Percentiles rank a stretch among this genome's conserved stretches.
These are phyloP conservation scores for Rubus idaeus DNA, from an alignment of 306 rosid genomes.

Conservation along the genomic window DNA sequence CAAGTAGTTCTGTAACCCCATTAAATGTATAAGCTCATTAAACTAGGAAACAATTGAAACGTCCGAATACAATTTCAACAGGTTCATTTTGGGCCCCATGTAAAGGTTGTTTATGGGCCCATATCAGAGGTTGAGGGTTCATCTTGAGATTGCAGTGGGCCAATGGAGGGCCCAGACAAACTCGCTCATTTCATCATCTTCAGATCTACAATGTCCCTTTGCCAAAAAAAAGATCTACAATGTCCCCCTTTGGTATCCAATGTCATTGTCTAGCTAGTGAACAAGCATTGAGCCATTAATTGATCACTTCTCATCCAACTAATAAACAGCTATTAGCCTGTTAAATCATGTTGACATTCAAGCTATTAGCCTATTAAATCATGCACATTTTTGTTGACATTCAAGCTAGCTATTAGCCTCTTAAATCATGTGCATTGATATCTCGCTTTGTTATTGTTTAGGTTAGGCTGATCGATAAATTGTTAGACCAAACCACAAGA, in stretches of 20 bases:
- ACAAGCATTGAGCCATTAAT: neutral
- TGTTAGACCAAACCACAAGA: conserved; percentile 2
- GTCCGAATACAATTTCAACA: neutral
- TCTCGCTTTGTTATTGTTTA: neutral
- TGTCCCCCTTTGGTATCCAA: neutral
- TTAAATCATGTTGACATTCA: neutral
- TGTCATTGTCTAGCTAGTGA: neutral
- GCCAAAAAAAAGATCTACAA: conserved; percentile 2
- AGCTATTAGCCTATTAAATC: neutral
- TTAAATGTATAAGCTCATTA: neutral
- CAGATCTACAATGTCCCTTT: neutral
- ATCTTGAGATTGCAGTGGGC: neutral
- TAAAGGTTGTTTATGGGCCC: neutral
- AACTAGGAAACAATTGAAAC: neutral
- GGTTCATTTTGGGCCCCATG: conserved; percentile 5
- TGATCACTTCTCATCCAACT: neutral
- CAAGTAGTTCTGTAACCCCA: conserved; percentile 13
- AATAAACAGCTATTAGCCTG: neutral
- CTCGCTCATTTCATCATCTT: neutral
- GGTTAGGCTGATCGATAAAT: neutral
- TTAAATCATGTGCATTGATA: neutral
- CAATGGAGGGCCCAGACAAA: neutral
- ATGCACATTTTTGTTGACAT: neutral
- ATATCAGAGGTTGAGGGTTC: neutral
- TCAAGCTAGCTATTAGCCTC: neutral